Conservation (phyloP, 352 stramenopile species). For the Globisporangium ultimum region DNA sequence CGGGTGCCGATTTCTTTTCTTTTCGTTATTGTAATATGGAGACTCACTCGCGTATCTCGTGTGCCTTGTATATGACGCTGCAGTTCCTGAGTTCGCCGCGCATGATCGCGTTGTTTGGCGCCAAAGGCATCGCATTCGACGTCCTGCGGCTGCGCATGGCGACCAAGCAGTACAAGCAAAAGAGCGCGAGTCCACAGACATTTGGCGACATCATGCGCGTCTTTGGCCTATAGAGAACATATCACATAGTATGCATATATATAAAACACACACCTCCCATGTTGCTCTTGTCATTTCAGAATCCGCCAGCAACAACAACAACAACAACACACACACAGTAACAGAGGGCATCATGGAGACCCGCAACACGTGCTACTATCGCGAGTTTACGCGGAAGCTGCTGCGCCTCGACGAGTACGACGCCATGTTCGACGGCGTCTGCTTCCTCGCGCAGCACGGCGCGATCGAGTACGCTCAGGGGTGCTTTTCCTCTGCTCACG, state of each 20-base stretch:
- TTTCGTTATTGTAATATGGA: too few relatives aligned
- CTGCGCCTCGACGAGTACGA: conserved; percentile 22
- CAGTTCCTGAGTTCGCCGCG: conserved; percentile 72
- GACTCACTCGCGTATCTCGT: too few relatives aligned
- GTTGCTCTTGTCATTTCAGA: not conserved
- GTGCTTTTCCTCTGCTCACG: conserved; percentile 24
- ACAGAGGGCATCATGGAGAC: conserved; percentile 21
- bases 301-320: not conserved
- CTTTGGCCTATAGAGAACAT: conserved; percentile 30
- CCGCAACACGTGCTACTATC: conserved; percentile 45
- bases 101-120: conserved; percentile 42
- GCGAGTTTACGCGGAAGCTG: conserved; percentile 25
- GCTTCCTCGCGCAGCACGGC: conserved; percentile 33
- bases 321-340: not conserved
- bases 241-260: not conserved
- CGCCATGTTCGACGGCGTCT: conserved; percentile 49
- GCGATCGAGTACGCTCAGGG: conserved; percentile 39
- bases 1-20: too few relatives aligned
- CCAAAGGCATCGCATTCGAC: conserved; percentile 42
- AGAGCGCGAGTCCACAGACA: conserved; percentile 13
- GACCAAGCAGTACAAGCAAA: conserved; percentile 69
- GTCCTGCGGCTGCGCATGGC: conserved; percentile 40
- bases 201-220: conserved; percentile 43
- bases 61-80: not conserved
- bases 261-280: not conserved